These are phyloP conservation scores for Stramenopiles sp. DNA, from an alignment of 352 stramenopile species.

Conservation along the genomic window DNA sequence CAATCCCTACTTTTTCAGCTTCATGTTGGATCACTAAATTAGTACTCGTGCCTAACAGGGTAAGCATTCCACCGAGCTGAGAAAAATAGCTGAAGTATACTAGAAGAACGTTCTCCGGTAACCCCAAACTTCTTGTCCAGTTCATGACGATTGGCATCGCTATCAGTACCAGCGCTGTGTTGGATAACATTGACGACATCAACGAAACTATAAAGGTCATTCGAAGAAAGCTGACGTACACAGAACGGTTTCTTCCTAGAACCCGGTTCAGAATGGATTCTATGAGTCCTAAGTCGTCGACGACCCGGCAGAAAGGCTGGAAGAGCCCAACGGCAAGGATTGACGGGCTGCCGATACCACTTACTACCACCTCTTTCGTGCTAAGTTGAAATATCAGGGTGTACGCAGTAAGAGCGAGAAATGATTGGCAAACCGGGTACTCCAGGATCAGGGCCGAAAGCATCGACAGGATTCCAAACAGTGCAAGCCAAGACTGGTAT, in stretches of 20 bases:
- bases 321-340: not conserved
- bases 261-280: not conserved
- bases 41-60: not conserved
- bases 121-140: not conserved
- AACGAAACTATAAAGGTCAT: not conserved
- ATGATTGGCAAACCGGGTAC: not conserved
- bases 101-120: not conserved
- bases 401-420: not conserved
- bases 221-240: not conserved
- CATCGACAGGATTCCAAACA: not conserved
- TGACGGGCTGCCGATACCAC: not conserved
- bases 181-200: not conserved
- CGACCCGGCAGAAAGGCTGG: not conserved
- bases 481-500: not conserved
- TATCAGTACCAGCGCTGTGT: constrained; percentile 7
- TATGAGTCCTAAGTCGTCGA: not conserved
- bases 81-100: not conserved
- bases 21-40: constrained; percentile 11
- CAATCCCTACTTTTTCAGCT: not conserved
- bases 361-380: not conserved
- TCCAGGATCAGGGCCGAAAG: not conserved
- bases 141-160: not conserved
- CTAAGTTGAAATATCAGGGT: not conserved
- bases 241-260: not conserved
- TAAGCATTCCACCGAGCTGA: not conserved